These are phyloP conservation scores for Solidago caesia DNA, from an alignment of 129 eudicot species.

Conservation along the genomic window DNA sequence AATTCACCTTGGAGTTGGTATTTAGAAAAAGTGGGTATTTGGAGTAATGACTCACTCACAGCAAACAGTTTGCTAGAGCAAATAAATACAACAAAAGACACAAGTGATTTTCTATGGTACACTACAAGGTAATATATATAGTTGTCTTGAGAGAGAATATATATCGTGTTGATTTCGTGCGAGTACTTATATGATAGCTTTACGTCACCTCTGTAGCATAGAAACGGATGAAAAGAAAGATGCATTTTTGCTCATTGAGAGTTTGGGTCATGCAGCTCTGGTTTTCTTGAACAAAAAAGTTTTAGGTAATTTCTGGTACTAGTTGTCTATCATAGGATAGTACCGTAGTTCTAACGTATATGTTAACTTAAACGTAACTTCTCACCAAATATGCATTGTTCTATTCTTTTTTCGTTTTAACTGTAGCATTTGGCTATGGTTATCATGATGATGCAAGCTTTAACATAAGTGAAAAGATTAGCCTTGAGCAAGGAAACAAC, in stretches of 20 bases:
- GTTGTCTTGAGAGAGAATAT: too few relatives aligned
- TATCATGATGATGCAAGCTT: conserved; percentile 77
- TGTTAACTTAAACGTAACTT: neutral
- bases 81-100: conserved; percentile 68
- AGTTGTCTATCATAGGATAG: neutral
- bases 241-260: conserved; percentile 49
- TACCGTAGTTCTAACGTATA: neutral
- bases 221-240: conserved; percentile 47
- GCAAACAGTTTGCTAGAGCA: conserved; percentile 61
- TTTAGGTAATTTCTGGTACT: conserved; percentile 43
- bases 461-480: conserved; percentile 48
- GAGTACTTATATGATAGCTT: neutral
- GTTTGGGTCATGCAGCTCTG: conserved; percentile 87
- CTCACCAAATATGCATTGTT: neutral
- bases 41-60: conserved; percentile 50
- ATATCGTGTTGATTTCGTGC: neutral
- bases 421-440: conserved; percentile 72
- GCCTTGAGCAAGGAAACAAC: conserved; percentile 57
- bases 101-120: conserved; percentile 78
- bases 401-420: neutral
- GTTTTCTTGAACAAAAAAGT: conserved; percentile 63
- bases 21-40: conserved; percentile 57
- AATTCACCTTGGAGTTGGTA: conserved; percentile 73
- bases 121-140: conserved; percentile 55
- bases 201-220: conserved; percentile 44